Evolutionary conservation across 2,329 filamentous ascomycete species (phyloP).

Genomic region (Thyridium curvatum): DNA sequence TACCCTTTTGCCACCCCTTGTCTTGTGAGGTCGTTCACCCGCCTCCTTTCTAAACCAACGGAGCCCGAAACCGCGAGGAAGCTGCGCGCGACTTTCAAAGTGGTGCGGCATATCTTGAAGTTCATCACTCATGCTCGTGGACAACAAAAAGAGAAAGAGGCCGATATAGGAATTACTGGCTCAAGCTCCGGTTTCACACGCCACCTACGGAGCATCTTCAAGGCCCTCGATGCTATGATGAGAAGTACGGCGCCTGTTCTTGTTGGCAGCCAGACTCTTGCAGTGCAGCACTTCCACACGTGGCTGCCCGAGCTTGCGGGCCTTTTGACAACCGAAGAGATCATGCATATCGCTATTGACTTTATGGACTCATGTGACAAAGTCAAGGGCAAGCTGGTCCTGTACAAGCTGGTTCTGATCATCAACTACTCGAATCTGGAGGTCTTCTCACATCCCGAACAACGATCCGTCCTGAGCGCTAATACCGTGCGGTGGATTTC

Average conservation of each 20-base stretch:
- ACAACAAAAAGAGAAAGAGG: slow-evolving; percentile 84
- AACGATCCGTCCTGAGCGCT: slow-evolving; percentile 65
- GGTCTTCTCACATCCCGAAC: slow-evolving; percentile 73
- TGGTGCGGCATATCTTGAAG: slow-evolving; percentile 85
- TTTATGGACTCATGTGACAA: slow-evolving; percentile 86
- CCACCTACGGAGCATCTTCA: slow-evolving; percentile 82
- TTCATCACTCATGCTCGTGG: slow-evolving; percentile 87
- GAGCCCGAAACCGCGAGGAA: slow-evolving; percentile 80
- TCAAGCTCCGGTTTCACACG: slow-evolving; percentile 69
- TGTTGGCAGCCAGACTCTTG: slow-evolving; percentile 88
- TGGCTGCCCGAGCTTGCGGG: slow-evolving; percentile 90
- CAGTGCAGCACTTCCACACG: slow-evolving; percentile 93
- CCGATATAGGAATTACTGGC: slow-evolving; percentile 75
- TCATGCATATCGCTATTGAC: slow-evolving; percentile 83
- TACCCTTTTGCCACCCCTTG: slow-evolving; percentile 90
- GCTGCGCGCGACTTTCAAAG: slow-evolving; percentile 87
- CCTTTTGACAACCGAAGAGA: slow-evolving; percentile 73
- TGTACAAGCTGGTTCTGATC: slow-evolving; percentile 90
- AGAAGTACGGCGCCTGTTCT: slow-evolving; percentile 76
- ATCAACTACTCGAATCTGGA: slow-evolving; percentile 83
- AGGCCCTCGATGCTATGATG: slow-evolving; percentile 85
- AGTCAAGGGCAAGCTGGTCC: slow-evolving; percentile 83
- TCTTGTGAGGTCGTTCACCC: slow-evolving; percentile 77
- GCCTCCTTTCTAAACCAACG: slow-evolving; percentile 74
- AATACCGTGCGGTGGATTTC: slow-evolving; percentile 88